phyloP scores from a whole-genome alignment of 352 stramenopile genomes.

The Phytopythium montanum region DNA sequence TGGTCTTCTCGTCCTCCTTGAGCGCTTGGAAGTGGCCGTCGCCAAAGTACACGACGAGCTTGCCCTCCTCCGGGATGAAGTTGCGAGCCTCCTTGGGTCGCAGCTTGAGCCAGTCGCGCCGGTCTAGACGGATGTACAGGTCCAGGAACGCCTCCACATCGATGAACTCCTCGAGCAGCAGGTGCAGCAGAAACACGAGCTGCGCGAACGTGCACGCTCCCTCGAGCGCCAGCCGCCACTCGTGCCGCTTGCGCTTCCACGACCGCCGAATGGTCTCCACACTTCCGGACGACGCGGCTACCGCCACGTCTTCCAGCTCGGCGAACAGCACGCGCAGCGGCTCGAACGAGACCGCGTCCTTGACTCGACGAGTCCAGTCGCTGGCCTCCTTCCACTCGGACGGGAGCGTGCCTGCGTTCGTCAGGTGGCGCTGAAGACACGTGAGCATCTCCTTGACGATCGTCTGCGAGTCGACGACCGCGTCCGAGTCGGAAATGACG shows the following conservation, averaged over 20 bases:
- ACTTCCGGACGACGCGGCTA: slow-evolving; percentile 28
- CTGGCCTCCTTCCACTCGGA: slow-evolving; percentile 39
- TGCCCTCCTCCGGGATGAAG: slow-evolving; percentile 71
- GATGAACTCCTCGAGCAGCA: slow-evolving; percentile 74
- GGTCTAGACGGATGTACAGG: slow-evolving; percentile 58
- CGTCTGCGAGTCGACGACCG: slow-evolving; percentile 33
- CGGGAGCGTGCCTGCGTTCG: slow-evolving; percentile 45
- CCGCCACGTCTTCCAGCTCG: slow-evolving; percentile 54
- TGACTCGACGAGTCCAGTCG: slow-evolving; percentile 39
- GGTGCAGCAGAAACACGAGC: slow-evolving; percentile 64
- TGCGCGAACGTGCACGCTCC: slow-evolving; percentile 68
- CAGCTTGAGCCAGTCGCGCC: slow-evolving; percentile 78
- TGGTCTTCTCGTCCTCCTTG: slow-evolving; percentile 74
- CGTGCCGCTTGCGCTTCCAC: slow-evolving; percentile 75
- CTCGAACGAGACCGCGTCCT: slow-evolving; percentile 26
- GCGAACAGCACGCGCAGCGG: slow-evolving; percentile 41
- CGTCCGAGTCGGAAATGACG: slow-evolving; percentile 37
- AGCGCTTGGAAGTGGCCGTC: slow-evolving; percentile 72
- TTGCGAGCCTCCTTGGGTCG: slow-evolving; percentile 66
- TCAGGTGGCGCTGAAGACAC: slow-evolving; percentile 52
- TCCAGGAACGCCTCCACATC: slow-evolving; percentile 81
- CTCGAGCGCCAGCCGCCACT: slow-evolving; percentile 65
- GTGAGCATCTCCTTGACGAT: slow-evolving; percentile 63
- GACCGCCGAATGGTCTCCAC: slow-evolving; percentile 58
- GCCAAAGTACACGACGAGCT: slow-evolving; percentile 73